Base-by-base conservation (phyloP, 176 grass and related monocot species). In the Triticum urartu region DNA sequence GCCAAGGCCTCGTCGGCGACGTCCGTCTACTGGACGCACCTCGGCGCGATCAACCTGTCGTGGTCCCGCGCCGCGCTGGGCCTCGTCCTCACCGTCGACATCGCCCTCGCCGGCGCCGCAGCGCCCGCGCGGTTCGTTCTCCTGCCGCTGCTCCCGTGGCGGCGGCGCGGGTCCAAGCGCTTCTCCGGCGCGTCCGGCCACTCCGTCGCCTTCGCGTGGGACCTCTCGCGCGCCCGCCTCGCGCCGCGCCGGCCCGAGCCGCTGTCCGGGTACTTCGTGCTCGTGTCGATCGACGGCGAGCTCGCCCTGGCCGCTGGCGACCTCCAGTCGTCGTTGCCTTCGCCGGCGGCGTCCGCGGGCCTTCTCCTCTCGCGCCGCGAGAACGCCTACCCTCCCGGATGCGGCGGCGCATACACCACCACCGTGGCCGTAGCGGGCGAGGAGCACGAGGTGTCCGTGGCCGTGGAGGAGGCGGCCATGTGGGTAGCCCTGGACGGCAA, bases 1-100 rank as follows among this genome's bases (percentile, higher is more conserved):
- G 36, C 84, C 39, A 56, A 67, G 70, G 75, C 79, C 18, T 86
- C 73, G 9, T 83, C 81, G 36, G 52, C 75, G 80, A 93, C 94
- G 24, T 89, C 91, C 59, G 78, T 95, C 40, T 95, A 95, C 91
- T 91, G 91, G 86, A 81, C 84, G 14, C 84, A 64, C 81, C 81
- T 80, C 69, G 91, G 87, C 54, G 12, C 72, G 40, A 45, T 84
- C 85, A 73, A 50, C 77, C 56, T 91, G 17, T 82, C 86, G 12
- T 91, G 90, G 90, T 88, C 90, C 30, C 90, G 86, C 40, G 54
- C 82, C 0, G 8, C 42, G 81, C 73, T 91, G 24, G 90, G 90
- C 39, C 82, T 91, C 20, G 77, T 88, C 71, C 86, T 91, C 0
- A 14, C 78, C 32, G 86, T 83, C 4, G 90, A 91, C 54, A 65